A percentile compares a stretch with the other conserved stretches of the same genome.
Conservation (phyloP, 495 filamentous ascomycete species). For the Melanomma pulvis-pyrius region DNA sequence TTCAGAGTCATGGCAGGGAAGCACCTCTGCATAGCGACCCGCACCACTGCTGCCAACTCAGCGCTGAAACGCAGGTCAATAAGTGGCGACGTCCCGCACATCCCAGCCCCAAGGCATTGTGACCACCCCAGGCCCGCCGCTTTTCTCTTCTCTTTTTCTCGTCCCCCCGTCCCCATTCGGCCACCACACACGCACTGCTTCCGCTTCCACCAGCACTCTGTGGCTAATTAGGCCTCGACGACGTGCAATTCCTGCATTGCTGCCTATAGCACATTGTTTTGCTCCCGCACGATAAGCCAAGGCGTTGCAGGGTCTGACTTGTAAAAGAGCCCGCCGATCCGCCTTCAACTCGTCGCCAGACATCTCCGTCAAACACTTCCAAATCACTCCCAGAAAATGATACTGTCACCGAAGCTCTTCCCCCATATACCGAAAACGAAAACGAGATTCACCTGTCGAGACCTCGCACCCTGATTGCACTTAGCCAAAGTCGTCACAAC, state of each 20-base stretch:
- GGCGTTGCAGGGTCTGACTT: slow-evolving; percentile 38
- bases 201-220: slow-evolving; percentile 34
- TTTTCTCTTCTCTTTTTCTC: slow-evolving; percentile 15
- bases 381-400: slow-evolving; percentile 36
- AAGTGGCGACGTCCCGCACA: slow-evolving; percentile 30
- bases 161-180: slow-evolving; percentile 29
- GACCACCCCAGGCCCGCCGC: slow-evolving; percentile 34
- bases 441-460: slow-evolving; percentile 22
- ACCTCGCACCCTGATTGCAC: slow-evolving; percentile 29
- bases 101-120: slow-evolving; percentile 35
- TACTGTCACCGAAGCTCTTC: slow-evolving; percentile 32
- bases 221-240: slow-evolving; percentile 37
- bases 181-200: slow-evolving; percentile 28
- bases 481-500: neutral
- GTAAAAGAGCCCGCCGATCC: slow-evolving; percentile 37
- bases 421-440: slow-evolving; percentile 28
- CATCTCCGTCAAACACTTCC: slow-evolving; percentile 25
- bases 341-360: slow-evolving; percentile 33
- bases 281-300: slow-evolving; percentile 39
- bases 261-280: slow-evolving; percentile 36
- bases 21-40: slow-evolving; percentile 35
- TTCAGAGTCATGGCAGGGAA: slow-evolving; percentile 37
- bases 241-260: slow-evolving; percentile 42
- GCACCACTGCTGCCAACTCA: slow-evolving; percentile 38
- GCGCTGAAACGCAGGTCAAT: slow-evolving; percentile 40